These are phyloP conservation scores for Anthostomella pinea DNA, from an alignment of 2,329 filamentous ascomycete genomes.

Conservation along the genomic window DNA sequence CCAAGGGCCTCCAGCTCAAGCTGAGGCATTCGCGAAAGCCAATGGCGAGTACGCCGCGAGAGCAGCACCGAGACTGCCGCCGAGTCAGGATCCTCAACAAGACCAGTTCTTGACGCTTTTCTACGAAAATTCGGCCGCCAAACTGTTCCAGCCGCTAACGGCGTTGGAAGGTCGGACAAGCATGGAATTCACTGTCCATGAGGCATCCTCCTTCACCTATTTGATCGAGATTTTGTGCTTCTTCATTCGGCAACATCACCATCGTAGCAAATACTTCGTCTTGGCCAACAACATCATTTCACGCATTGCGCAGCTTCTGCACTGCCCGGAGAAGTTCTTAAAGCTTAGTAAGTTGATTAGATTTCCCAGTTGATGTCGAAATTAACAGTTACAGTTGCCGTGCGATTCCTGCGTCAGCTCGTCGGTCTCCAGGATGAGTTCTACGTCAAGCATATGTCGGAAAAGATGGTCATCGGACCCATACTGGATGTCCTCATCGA, in stretches of 20 bases:
- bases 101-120: slow-evolving; percentile 84
- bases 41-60: slow-evolving; percentile 69
- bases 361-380: not conserved
- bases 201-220: slow-evolving; percentile 88
- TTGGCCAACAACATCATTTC: slow-evolving; percentile 73
- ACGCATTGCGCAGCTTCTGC: slow-evolving; percentile 78
- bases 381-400: slow-evolving; percentile 57
- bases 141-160: slow-evolving; percentile 82
- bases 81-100: slow-evolving; percentile 66
- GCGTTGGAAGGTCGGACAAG: slow-evolving; percentile 70
- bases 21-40: slow-evolving; percentile 59
- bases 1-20: slow-evolving; percentile 49
- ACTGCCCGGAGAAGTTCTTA: slow-evolving; percentile 84
- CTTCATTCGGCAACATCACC: slow-evolving; percentile 85
- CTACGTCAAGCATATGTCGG: slow-evolving; percentile 80
- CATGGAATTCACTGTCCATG: slow-evolving; percentile 72
- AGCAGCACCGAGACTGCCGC: slow-evolving; percentile 46
- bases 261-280: slow-evolving; percentile 85
- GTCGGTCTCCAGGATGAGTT: slow-evolving; percentile 86
- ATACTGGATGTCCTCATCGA: slow-evolving; percentile 80
- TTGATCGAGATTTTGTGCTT: slow-evolving; percentile 91
- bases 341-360: slow-evolving; percentile 67
- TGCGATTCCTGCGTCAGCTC: slow-evolving; percentile 91
- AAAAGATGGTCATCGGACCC: slow-evolving; percentile 77
- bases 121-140: slow-evolving; percentile 82